phyloP scores from a whole-genome alignment of 352 stramenopile species.

The Globisporangium okanoganense region DNA sequence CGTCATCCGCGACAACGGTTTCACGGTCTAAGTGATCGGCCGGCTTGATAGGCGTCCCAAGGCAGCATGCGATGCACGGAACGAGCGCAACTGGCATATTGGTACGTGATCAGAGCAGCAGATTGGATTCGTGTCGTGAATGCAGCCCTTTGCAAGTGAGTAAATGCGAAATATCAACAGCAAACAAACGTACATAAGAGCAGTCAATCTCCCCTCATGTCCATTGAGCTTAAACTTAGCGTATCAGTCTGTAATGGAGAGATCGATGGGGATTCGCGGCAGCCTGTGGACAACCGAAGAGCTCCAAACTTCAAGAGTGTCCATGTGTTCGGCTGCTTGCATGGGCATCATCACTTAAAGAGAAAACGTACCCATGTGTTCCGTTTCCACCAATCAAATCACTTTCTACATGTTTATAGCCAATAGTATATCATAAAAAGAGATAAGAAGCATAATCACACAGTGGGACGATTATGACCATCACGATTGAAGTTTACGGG shows the following conservation, averaged over 20 bases:
- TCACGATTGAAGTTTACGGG: not conserved
- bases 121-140: not conserved
- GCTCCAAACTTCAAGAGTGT: not conserved
- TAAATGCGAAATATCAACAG: not conserved
- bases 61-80: too few relatives aligned
- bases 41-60: too few relatives aligned
- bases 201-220: too few relatives aligned
- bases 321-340: not conserved
- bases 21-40: conserved; percentile 15
- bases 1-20: conserved; percentile 43
- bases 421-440: not conserved
- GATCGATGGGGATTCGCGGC: too few relatives aligned
- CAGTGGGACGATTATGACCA: not conserved
- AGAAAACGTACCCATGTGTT: conserved; percentile 1
- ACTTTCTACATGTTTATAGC: not conserved
- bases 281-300: not conserved
- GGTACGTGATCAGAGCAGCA: not conserved
- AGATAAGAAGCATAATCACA: not conserved
- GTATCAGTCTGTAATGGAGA: too few relatives aligned
- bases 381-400: not conserved
- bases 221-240: too few relatives aligned
- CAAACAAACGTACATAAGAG: too few relatives aligned
- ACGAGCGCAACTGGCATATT: not conserved
- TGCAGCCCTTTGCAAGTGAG: not conserved
- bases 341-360: not conserved